Evolutionary conservation across 202 grass and related monocot species (phyloP).

Genomic region (Setaria italica): DNA sequence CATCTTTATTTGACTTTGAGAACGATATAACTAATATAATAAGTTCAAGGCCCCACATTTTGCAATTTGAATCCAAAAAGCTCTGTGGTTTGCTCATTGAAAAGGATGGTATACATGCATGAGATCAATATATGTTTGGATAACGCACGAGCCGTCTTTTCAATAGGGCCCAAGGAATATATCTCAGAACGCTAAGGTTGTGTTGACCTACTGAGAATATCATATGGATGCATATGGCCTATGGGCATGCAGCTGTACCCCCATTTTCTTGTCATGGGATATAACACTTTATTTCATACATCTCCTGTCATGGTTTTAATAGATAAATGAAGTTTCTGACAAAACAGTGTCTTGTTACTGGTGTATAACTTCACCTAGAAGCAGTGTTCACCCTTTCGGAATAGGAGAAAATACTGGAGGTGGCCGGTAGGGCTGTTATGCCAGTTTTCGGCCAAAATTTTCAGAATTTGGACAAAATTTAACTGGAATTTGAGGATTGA

Average conservation of each 20-base stretch:
- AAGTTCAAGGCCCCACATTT: background rate
- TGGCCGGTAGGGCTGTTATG: no score
- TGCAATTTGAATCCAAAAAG: constrained; percentile 1
- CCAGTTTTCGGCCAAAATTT: no score
- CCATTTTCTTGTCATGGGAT: background rate
- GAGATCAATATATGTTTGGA: constrained; percentile 25
- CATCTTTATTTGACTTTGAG: constrained; percentile 1
- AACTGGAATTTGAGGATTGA: no score
- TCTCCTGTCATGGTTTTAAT: background rate
- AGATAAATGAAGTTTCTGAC: no score
- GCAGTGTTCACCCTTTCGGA: no score
- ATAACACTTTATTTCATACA: background rate
- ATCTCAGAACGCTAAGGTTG: constrained; percentile 20
- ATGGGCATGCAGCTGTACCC: background rate
- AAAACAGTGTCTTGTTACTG: no score
- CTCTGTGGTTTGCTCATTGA: background rate
- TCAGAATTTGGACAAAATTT: no score
- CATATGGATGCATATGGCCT: background rate
- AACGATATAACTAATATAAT: constrained; percentile 1
- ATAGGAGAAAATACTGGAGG: no score
- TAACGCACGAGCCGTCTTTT: constrained; percentile 26
- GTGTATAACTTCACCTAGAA: no score
- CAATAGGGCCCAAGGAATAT: constrained; percentile 21
- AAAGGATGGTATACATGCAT: constrained; percentile 27
- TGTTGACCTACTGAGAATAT: constrained; percentile 32